Evolutionary conservation across 2,329 filamentous ascomycete species (phyloP).

Genomic region (Penicillium sp.): DNA sequence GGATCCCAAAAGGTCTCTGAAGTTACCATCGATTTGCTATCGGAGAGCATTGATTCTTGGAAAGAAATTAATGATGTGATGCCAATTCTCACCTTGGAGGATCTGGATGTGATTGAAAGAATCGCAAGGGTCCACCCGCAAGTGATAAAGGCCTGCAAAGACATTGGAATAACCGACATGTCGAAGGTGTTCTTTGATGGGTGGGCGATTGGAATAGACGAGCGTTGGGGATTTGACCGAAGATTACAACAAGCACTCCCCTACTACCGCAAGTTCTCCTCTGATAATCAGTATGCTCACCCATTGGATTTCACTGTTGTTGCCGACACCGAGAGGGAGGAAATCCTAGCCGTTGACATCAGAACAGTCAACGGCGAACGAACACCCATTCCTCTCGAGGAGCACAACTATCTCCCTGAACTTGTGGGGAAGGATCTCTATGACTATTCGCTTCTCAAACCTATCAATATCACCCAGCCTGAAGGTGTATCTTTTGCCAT

Average conservation of each 20-base stretch:
- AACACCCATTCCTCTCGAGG: slow-evolving; percentile 23
- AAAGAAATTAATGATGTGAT: slow-evolving; percentile 50
- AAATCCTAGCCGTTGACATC: slow-evolving; percentile 32
- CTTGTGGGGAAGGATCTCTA: slow-evolving; percentile 27
- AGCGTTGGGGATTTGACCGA: slow-evolving; percentile 38
- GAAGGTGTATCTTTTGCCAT: slow-evolving; percentile 34
- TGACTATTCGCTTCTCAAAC: slow-evolving; percentile 28
- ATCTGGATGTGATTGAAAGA: slow-evolving; percentile 40
- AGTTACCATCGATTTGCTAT: too few relatives aligned
- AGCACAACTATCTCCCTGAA: slow-evolving; percentile 32
- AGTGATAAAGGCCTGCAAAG: slow-evolving; percentile 38
- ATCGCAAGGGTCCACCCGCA: slow-evolving; percentile 34
- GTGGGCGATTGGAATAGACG: slow-evolving; percentile 43
- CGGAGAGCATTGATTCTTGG: too few relatives aligned
- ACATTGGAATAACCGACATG: slow-evolving; percentile 42
- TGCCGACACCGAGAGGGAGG: slow-evolving; percentile 32
- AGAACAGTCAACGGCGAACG: slow-evolving; percentile 30
- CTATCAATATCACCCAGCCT: slow-evolving; percentile 34
- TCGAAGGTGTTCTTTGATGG: slow-evolving; percentile 38
- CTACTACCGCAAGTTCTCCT: slow-evolving; percentile 34
- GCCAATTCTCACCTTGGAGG: slow-evolving; percentile 46
- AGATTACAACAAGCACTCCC: slow-evolving; percentile 38
- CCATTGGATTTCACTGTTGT: slow-evolving; percentile 33
- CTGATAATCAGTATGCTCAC: slow-evolving; percentile 37
- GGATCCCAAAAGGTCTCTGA: too few relatives aligned